These are phyloP conservation scores for Calocybe indica DNA, from an alignment of 768 basidiomycete genomes.

Conservation along the genomic window DNA sequence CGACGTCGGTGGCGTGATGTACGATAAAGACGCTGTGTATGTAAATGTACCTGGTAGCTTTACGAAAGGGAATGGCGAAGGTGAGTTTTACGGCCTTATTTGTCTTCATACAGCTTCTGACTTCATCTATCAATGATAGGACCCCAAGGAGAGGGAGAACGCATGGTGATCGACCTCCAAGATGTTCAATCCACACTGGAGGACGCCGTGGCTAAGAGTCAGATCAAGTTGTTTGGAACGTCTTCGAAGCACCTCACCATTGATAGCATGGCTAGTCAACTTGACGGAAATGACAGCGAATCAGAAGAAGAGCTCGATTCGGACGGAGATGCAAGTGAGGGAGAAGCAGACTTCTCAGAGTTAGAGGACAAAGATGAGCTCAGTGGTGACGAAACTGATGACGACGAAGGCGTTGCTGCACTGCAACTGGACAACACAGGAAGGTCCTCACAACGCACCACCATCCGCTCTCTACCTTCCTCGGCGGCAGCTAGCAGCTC, in stretches of 20 bases:
- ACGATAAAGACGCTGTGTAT: conserved; percentile 98
- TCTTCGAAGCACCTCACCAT: conserved; percentile 68
- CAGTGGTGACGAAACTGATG: conserved; percentile 23
- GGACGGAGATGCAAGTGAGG: conserved; percentile 9
- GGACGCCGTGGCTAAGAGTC: conserved; percentile 72
- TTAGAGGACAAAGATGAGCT: conserved; percentile 18
- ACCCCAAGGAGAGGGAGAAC: conserved; percentile 87
- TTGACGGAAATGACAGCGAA: conserved; percentile 24
- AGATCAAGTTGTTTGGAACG: conserved; percentile 78
- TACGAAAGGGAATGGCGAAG: conserved; percentile 64
- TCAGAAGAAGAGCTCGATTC: conserved; percentile 26
- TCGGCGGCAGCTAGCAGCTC: conserved; percentile 15
- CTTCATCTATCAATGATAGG: conserved; percentile 31
- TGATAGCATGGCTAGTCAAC: conserved; percentile 28
- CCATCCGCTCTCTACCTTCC: conserved; percentile 33
- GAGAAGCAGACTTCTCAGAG: neutral
- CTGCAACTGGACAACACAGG: conserved; percentile 36
- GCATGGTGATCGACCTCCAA: conserved; percentile 97
- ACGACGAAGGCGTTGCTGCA: conserved; percentile 9
- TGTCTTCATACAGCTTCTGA: neutral
- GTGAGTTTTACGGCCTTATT: conserved; percentile 26
- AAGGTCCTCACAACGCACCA: conserved; percentile 41
- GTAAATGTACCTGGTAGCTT: conserved; percentile 97
- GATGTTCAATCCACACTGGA: conserved; percentile 79
- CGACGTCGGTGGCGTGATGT: conserved; percentile 93